Evolutionary conservation across 1,284 basidiomycete genomes (phyloP), one percentile per base, ranked within the genome.

Genomic region (Mycosarcoma maydis): DNA sequence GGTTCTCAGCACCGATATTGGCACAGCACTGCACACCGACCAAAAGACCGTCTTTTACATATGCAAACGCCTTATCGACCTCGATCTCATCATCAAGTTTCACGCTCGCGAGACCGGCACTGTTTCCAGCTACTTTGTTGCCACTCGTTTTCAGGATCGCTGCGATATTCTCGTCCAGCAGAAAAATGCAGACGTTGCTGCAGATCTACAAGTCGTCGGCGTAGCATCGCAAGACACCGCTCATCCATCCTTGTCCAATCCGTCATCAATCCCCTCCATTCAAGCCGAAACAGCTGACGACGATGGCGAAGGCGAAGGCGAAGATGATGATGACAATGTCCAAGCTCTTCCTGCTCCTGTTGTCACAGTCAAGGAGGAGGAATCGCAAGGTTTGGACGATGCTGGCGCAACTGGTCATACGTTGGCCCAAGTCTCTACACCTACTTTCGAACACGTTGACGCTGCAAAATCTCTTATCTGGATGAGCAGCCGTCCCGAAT

Each of bases 1-100:
- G 8, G 85, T 91, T 4, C 90, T 90, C 14, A 89, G 90, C 40
- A 86, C 92, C 11, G 87, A 90, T 34, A 85, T 95, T 11, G 90
- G 91, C 33, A 87, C 87, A 68, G 85, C 87, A 70, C 89, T 91
- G n/a, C 87, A 87, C 40, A 92, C 93, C 75, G 92, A 94, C 77
- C 90, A 92, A 76, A 94, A 93, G 82, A 90, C 91, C 1, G 90
- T 91, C 71, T 92, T 92, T 78, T 93, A 77, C 56, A 55, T 77
- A 0, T 72, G 70, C 54, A 75, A 77, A 40, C 53, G 58, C 19
- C 72, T 76, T 37, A 51, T 68, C 46, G 58, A 77, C 17, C 53
- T 45, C 27, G 45, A 48, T 19, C 62, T 66, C 22, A 46, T 65
- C 50, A 60, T 37, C 47, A 74, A 75, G 43, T 55, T 78, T 61